These are phyloP conservation scores for Wolfiporia cocos DNA, from an alignment of 1,284 basidiomycete species.

Conservation along the genomic window DNA sequence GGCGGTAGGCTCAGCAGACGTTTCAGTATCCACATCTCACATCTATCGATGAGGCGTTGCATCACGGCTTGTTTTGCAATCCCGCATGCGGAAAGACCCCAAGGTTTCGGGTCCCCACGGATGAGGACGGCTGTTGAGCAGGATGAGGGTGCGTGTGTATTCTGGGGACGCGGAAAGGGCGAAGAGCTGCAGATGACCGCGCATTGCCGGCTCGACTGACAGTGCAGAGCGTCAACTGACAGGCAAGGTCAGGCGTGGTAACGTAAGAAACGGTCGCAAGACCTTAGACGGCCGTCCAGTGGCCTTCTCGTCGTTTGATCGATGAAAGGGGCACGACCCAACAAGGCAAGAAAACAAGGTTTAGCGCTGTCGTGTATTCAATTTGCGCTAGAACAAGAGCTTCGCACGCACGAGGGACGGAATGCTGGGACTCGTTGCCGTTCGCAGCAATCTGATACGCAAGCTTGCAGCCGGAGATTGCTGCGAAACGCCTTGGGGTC, in stretches of 20 bases:
- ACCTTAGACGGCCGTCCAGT: conserved; percentile 5
- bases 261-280: conserved; percentile 7
- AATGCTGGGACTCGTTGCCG: conserved; percentile 5
- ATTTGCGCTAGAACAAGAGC: conserved; percentile 1
- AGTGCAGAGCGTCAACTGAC: conserved; percentile 5
- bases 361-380: not conserved
- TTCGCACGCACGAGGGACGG: conserved; percentile 4
- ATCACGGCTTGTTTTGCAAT: conserved; percentile 1
- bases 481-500: conserved; percentile 1
- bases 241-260: not conserved
- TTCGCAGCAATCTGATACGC: conserved; percentile 1
- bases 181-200: conserved; percentile 1
- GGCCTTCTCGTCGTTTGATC: conserved; percentile 6
- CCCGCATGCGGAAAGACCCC: conserved; percentile 4
- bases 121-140: not conserved
- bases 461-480: conserved; percentile 5
- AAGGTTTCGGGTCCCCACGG: not conserved
- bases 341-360: conserved; percentile 9
- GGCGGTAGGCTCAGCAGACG: conserved; percentile 1
- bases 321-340: conserved; percentile 4
- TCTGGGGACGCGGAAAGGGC: not conserved
- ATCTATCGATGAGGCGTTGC: conserved; percentile 5
- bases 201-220: conserved; percentile 5
- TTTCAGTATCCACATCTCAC: not conserved
- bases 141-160: not conserved